These are phyloP conservation scores for Proliferodiscus dingleyae DNA, from an alignment of 2,329 filamentous ascomycete genomes.

Conservation along the genomic window DNA sequence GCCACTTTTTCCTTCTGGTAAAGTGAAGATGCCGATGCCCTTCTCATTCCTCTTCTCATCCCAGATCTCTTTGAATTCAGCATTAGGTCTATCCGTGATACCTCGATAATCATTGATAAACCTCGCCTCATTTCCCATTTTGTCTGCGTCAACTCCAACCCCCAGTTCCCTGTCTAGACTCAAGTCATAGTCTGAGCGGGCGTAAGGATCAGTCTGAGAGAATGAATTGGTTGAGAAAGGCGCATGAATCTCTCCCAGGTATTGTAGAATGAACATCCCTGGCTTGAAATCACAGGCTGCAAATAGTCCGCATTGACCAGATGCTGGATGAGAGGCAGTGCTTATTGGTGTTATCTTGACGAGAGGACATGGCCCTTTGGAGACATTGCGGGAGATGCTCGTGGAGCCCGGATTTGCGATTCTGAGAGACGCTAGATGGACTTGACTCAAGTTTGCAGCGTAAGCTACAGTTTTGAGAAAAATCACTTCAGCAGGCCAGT, in stretches of 20 bases:
- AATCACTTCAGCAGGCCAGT: conserved; percentile 51
- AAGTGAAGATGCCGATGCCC: conserved; percentile 55
- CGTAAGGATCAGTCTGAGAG: conserved; percentile 29
- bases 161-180: conserved; percentile 54
- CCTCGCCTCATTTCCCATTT: conserved; percentile 56
- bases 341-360: conserved; percentile 52
- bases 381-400: conserved; percentile 33
- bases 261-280: conserved; percentile 54
- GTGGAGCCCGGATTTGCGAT: conserved; percentile 23
- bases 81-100: conserved; percentile 35
- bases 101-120: conserved; percentile 66
- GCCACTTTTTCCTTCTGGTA: conserved; percentile 40
- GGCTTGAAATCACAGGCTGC: conserved; percentile 49
- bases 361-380: conserved; percentile 41
- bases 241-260: conserved; percentile 55
- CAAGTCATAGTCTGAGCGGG: conserved; percentile 58
- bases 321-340: conserved; percentile 49
- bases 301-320: conserved; percentile 56
- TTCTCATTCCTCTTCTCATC: conserved; percentile 46
- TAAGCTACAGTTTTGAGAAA: conserved; percentile 49
- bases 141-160: conserved; percentile 56
- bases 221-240: conserved; percentile 9
- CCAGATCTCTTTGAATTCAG: conserved; percentile 55
- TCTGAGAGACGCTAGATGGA: conserved; percentile 18
- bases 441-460: conserved; percentile 35